These are phyloP conservation scores for Pichia sp. DNA, from an alignment of 1,139 yeast species.

Conservation along the genomic window DNA sequence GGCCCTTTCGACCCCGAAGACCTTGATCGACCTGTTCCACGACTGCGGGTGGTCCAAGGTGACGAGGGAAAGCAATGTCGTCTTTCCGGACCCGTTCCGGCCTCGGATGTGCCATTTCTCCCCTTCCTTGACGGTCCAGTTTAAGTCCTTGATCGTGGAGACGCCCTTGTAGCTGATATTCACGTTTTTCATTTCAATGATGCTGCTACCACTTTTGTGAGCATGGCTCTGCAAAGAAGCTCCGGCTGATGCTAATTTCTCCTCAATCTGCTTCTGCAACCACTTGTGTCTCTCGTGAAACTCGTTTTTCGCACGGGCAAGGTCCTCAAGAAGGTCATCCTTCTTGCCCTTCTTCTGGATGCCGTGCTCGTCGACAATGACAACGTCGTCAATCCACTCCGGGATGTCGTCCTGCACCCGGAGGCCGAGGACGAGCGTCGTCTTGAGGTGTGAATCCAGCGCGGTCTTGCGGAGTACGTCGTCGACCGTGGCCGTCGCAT, in stretches of 20 bases:
- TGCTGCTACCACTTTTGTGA: slow-evolving; percentile 14
- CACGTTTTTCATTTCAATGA: slow-evolving; percentile 60
- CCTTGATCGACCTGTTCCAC: slow-evolving; percentile 68
- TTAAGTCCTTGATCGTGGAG: slow-evolving; percentile 54
- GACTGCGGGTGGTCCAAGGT: slow-evolving; percentile 97
- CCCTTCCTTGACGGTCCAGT: slow-evolving; percentile 66
- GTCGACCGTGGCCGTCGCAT: slow-evolving; percentile 59
- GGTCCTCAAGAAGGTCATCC: slow-evolving; percentile 31
- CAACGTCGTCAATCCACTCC: slow-evolving; percentile 71
- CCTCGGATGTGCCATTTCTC: slow-evolving; percentile 89
- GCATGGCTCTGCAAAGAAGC: neutral
- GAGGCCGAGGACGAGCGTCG: slow-evolving; percentile 61
- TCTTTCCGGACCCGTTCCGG: slow-evolving; percentile 88
- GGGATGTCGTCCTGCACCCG: slow-evolving; percentile 75
- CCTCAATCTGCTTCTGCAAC: slow-evolving; percentile 23
- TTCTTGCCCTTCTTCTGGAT: slow-evolving; percentile 47
- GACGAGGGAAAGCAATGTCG: slow-evolving; percentile 75
- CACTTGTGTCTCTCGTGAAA: slow-evolving; percentile 28
- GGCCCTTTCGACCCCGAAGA: slow-evolving; percentile 63
- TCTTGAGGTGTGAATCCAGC: slow-evolving; percentile 31
- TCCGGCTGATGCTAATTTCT: slow-evolving; percentile 16
- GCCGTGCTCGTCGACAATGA: slow-evolving; percentile 54
- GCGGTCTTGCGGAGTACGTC: slow-evolving; percentile 36
- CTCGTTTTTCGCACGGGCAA: slow-evolving; percentile 26
- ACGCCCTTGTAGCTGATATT: slow-evolving; percentile 63